Evolutionary conservation across 768 basidiomycete genomes (phyloP).

Genomic region (Holtermanniella nyarrowii): DNA sequence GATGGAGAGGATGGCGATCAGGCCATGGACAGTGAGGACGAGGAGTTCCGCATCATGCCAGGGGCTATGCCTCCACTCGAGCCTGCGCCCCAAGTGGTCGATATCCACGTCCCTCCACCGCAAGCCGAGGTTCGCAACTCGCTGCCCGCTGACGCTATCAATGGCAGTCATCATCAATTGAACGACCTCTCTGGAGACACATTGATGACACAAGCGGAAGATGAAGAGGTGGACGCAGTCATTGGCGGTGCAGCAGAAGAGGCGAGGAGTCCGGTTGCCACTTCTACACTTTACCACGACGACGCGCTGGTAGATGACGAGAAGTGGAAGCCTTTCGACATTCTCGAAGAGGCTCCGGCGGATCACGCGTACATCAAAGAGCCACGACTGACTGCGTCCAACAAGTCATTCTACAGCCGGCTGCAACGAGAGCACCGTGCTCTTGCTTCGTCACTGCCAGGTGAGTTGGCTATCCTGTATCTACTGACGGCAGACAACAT

Average conservation of each 20-base stretch:
- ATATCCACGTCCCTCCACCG: too few species aligned
- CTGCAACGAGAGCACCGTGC: constrained; percentile 73
- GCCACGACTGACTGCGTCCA: constrained; percentile 52
- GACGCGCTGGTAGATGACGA: constrained; percentile 38
- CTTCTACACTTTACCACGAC: constrained; percentile 4
- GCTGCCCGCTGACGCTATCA: too few species aligned
- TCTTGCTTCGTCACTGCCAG: constrained; percentile 67
- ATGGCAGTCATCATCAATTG: too few species aligned
- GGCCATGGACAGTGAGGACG: constrained; percentile 7
- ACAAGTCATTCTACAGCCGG: constrained; percentile 64
- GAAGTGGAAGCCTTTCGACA: constrained; percentile 70
- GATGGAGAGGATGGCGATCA: constrained; percentile 10
- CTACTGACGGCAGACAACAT: constrained; percentile 56
- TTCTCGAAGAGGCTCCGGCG: constrained; percentile 60
- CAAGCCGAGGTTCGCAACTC: too few species aligned
- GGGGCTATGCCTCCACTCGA: too few species aligned
- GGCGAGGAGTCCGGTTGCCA: constrained; percentile 31
- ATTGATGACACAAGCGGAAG: constrained; percentile 40
- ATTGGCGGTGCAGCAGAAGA: constrained; percentile 11
- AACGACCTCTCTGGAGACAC: constrained; percentile 24
- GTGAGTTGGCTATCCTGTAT: constrained; percentile 43
- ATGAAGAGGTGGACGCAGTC: constrained; percentile 24
- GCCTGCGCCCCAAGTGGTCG: too few species aligned
- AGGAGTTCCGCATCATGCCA: too few species aligned
- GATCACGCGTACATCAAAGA: constrained; percentile 68